A percentile compares a stretch with the other conserved stretches of the same genome.
Evolutionary conservation across 164 flowering plant genomes (phyloP).

Genomic region (Pachysandra terminalis): DNA sequence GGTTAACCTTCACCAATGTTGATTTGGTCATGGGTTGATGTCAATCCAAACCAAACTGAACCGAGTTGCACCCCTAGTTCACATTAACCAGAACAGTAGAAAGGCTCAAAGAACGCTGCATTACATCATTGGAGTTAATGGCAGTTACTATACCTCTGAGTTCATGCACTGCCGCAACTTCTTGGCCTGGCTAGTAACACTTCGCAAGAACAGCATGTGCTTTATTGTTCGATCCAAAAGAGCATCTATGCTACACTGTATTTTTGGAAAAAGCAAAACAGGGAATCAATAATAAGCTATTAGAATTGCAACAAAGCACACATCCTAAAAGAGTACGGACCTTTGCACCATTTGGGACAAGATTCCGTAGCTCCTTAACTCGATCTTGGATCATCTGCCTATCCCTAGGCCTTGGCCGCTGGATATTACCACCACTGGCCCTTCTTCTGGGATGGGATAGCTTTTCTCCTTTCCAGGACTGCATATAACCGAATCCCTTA

Average conservation of each 20-base stretch:
- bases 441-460: conserved; percentile 31
- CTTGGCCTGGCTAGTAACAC: conserved; percentile 59
- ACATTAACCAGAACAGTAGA: not conserved
- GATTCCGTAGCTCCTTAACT: conserved; percentile 72
- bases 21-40: too few species aligned
- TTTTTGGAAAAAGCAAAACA: conserved; percentile 9
- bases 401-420: conserved; percentile 77
- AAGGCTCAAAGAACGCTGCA: not conserved
- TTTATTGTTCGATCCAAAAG: conserved; percentile 70
- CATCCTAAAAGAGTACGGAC: conserved; percentile 24
- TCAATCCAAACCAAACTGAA: too few species aligned
- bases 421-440: conserved; percentile 34
- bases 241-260: conserved; percentile 94
- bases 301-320: not conserved
- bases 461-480: conserved; percentile 33
- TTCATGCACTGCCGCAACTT: conserved; percentile 42
- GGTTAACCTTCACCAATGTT: too few species aligned
- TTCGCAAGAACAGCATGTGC: conserved; percentile 72
- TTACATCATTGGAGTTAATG: not conserved
- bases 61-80: too few species aligned
- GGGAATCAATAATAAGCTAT: not conserved
- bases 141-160: conserved; percentile 34
- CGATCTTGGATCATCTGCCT: conserved; percentile 94
- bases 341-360: conserved; percentile 81
- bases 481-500: conserved; percentile 12